Evolutionary conservation across 306 rosid species (phyloP).

Genomic region (Styphnolobium japonicum): DNA sequence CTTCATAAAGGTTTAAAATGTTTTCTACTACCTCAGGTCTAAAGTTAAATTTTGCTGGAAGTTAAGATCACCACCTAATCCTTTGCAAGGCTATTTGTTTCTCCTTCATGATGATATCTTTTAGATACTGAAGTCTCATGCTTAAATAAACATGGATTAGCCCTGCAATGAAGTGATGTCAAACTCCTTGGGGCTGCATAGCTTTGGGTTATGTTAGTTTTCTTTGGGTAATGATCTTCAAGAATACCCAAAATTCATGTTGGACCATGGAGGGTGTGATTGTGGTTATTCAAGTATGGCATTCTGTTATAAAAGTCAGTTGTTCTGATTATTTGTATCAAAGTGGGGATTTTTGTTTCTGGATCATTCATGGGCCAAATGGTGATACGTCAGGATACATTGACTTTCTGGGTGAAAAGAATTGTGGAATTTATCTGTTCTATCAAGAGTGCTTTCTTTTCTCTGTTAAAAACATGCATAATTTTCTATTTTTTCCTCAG

Average conservation of each 20-base stretch:
- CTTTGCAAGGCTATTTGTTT: not conserved
- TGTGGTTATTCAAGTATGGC: not conserved
- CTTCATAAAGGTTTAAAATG: not conserved
- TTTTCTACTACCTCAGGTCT: not conserved
- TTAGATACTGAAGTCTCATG: not conserved
- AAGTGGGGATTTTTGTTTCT: not conserved
- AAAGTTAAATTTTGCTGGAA: not conserved
- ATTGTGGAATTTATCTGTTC: not conserved
- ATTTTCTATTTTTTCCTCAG: not conserved
- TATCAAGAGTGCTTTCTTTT: not conserved
- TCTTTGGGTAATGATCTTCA: constrained; percentile 5
- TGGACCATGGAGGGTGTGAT: not conserved
- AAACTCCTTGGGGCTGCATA: not conserved
- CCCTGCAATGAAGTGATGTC: not conserved
- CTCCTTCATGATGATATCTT: not conserved
- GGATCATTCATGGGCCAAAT: not conserved
- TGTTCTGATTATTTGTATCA: not conserved
- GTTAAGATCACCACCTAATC: not conserved
- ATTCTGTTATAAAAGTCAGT: not conserved
- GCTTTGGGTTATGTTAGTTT: not conserved
- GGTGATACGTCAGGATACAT: not conserved
- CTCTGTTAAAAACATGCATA: not conserved
- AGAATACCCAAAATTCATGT: not conserved
- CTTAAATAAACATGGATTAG: not conserved
- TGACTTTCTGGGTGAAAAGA: not conserved